Percentiles rank a stretch among this genome's conserved stretches.
Evolutionary conservation across 2,329 filamentous ascomycete species (phyloP).

Genomic region (Colletotrichum limetticola): DNA sequence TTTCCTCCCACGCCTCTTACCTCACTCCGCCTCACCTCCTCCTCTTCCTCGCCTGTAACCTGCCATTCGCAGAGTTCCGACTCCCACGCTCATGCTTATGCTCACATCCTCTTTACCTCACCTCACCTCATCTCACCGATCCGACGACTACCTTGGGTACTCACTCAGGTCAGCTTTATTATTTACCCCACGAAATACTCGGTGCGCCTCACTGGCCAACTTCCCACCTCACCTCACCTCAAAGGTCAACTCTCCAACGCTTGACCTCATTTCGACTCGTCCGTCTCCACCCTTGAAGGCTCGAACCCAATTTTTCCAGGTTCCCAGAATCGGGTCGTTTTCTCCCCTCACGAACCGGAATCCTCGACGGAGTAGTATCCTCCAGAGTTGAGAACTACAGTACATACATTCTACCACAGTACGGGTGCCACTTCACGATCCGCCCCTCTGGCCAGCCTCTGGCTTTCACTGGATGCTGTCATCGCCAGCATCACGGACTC

Average conservation of each 20-base stretch:
- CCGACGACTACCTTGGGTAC: background rate
- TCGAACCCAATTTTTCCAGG: slow-evolving; percentile 16
- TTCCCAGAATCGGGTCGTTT: slow-evolving; percentile 9
- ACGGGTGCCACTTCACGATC: slow-evolving; percentile 29
- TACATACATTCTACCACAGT: background rate
- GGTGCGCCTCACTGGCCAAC: background rate
- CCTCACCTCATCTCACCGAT: background rate
- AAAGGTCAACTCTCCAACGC: background rate
- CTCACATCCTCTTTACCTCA: background rate
- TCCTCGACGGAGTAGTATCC: background rate
- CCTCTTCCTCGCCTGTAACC: background rate
- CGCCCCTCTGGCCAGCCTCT: slow-evolving; percentile 1
- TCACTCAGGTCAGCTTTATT: background rate
- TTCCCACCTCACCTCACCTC: background rate
- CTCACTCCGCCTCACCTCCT: background rate
- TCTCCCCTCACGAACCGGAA: slow-evolving; percentile 23
- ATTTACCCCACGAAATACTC: background rate
- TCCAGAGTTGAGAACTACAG: no score
- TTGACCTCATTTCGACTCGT: background rate
- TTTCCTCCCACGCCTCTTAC: slow-evolving; percentile 1
- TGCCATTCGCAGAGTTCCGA: no score
- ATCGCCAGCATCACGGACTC: slow-evolving; percentile 15
- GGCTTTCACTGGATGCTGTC: slow-evolving; percentile 24
- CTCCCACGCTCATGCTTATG: background rate
- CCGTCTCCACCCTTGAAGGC: background rate